These are phyloP conservation scores for Syzygium oleosum DNA, from an alignment of 345 rosid species.

Conservation along the genomic window DNA sequence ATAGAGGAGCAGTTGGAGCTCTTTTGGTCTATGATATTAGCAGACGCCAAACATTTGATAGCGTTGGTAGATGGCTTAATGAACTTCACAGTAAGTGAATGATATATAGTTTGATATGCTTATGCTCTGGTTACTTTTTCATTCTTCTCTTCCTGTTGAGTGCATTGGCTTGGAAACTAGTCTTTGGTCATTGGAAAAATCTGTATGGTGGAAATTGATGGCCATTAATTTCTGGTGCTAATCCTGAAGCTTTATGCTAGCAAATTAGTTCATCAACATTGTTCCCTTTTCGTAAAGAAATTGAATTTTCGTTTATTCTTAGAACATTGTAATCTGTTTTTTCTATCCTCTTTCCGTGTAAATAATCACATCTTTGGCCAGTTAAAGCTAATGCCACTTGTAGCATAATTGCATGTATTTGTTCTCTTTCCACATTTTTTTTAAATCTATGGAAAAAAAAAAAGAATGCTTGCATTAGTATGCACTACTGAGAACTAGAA, in stretches of 20 bases:
- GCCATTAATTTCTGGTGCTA: neutral
- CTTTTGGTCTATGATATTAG: conserved; percentile 92
- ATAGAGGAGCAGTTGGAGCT: conserved; percentile 98
- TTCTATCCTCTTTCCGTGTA: neutral
- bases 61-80: conserved; percentile 91
- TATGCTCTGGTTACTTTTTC: neutral
- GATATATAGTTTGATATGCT: neutral
- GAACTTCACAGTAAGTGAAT: conserved; percentile 77
- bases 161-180: neutral
- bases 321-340: neutral
- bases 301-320: neutral
- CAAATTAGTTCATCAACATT: neutral
- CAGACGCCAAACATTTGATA: conserved; percentile 84
- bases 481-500: neutral
- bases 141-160: neutral
- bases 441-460: neutral
- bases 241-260: neutral
- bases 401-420: neutral
- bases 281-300: neutral
- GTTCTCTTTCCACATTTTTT: neutral
- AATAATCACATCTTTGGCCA: neutral
- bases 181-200: neutral
- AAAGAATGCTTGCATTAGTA: neutral
- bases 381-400: neutral
- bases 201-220: neutral